Evolutionary conservation across 179 eudicot species (phyloP), one percentile per base, ranked within the genome.

Genomic region (Carnegiea gigantea): DNA sequence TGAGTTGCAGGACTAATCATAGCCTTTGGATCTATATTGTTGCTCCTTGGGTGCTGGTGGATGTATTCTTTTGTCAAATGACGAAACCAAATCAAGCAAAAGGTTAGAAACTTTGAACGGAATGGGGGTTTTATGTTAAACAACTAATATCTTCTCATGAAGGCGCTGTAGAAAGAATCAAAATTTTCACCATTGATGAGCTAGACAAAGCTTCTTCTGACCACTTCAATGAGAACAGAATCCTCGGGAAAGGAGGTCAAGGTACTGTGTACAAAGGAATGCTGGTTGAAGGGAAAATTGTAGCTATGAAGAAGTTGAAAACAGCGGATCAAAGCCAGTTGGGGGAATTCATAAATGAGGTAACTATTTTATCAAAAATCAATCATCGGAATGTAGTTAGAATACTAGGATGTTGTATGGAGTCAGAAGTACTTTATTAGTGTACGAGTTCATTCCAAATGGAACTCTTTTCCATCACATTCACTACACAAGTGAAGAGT

Each of bases 231-330:
- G 30, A 71, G 21, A 65, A 83, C 67, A 78, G 85, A 70, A 82
- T 90, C 64, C 83, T 90, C 13, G 91, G 92, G 23, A 85, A 81
- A 79, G 91, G 92, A 64, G 90, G 89, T 15, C 86, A 77, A 76
- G 88, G 85, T 18, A 85, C 80, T 0, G 86, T 28, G 30, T 2
- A 38, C 43, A 38, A 38, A 38, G 43, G 43, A 38, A 38, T 38
- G 43, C 6, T 3, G 43, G 43, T 38, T 3, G 0, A 1, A 38
- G 43, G 43, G 5, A 38, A 6, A 38, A 38, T 38, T 38, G 43
- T 38, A 38, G 43, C 43, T 38, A 38, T 38, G 2, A 38, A 38
- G 43, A 38, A 38, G 43, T 38, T 38, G 43, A 38, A 38, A 38
- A 38, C 43, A 38, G 6, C 5, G 43, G 43, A 3, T 38, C 43